These are phyloP conservation scores for Hippophae rhamnoides DNA, from an alignment of 306 rosid species.

Conservation along the genomic window DNA sequence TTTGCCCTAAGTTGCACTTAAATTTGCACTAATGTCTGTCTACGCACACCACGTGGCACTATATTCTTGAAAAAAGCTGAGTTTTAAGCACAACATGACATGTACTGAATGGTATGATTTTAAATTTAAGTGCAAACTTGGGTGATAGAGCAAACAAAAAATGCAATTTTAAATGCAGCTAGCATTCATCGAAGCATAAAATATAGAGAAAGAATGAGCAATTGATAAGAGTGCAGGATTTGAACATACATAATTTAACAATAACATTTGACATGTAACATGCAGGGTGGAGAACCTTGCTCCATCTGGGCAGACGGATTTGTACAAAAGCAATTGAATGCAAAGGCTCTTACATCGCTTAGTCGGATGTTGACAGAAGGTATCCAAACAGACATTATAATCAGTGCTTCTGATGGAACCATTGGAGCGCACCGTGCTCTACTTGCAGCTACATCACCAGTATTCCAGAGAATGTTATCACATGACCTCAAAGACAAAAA, in stretches of 20 bases:
- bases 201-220: background rate
- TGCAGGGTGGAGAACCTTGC: slow-evolving; percentile 68
- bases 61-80: too few relatives aligned
- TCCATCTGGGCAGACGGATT: slow-evolving; percentile 74
- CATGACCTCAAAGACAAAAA: slow-evolving; percentile 87
- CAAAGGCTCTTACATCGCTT: slow-evolving; percentile 55
- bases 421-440: slow-evolving; percentile 85
- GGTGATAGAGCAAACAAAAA: too few relatives aligned
- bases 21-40: too few relatives aligned
- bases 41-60: too few relatives aligned
- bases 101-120: too few relatives aligned
- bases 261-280: slow-evolving; percentile 3
- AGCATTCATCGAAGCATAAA: background rate
- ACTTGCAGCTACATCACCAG: slow-evolving; percentile 83
- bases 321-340: slow-evolving; percentile 46
- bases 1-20: too few relatives aligned
- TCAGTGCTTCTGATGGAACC: slow-evolving; percentile 76
- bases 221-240: slow-evolving; percentile 3
- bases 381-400: slow-evolving; percentile 78
- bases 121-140: too few relatives aligned
- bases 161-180: too few relatives aligned
- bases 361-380: slow-evolving; percentile 74
- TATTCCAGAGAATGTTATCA: slow-evolving; percentile 82
- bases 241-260: background rate
- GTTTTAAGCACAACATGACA: too few relatives aligned